phyloP scores from a whole-genome alignment of 305 asterid genomes.

The Withania somnifera region DNA sequence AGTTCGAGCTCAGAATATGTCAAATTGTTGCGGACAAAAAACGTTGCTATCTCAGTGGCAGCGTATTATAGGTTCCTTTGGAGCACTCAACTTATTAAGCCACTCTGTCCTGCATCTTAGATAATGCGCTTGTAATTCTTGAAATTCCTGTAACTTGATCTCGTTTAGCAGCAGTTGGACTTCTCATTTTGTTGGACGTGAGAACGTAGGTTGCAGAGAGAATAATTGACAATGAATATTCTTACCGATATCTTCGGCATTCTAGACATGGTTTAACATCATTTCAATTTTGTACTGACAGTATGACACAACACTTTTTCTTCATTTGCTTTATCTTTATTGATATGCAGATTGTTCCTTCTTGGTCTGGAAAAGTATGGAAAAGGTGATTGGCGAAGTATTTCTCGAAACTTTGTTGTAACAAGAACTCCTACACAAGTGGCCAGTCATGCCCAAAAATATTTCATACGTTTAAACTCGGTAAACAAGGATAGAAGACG shows the following conservation, averaged over 20 bases:
- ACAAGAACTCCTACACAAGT: constrained; percentile 91
- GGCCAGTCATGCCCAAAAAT: constrained; percentile 91
- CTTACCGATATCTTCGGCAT: not conserved
- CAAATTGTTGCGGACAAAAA: not conserved
- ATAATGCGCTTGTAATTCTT: not conserved
- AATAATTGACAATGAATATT: not conserved
- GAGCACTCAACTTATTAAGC: not conserved
- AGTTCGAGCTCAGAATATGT: not conserved
- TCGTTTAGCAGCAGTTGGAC: not conserved
- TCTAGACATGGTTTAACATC: not conserved
- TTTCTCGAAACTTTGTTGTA: constrained; percentile 75
- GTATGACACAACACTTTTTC: not conserved
- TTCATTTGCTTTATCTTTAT: not conserved
- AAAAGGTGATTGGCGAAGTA: constrained; percentile 90
- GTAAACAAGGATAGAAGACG: constrained; percentile 84
- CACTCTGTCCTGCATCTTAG: not conserved
- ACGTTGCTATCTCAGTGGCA: not conserved
- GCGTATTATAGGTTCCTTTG: not conserved
- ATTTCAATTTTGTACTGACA: not conserved
- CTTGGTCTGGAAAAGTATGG: constrained; percentile 69
- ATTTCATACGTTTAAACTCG: constrained; percentile 74
- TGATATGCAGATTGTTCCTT: constrained; percentile 54
- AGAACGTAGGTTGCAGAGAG: not conserved
- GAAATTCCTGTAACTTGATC: not conserved
- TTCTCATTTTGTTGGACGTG: not conserved